Evolutionary conservation across 306 rosid genomes (phyloP).

Genomic region (Chamaecrista fasciculata): DNA sequence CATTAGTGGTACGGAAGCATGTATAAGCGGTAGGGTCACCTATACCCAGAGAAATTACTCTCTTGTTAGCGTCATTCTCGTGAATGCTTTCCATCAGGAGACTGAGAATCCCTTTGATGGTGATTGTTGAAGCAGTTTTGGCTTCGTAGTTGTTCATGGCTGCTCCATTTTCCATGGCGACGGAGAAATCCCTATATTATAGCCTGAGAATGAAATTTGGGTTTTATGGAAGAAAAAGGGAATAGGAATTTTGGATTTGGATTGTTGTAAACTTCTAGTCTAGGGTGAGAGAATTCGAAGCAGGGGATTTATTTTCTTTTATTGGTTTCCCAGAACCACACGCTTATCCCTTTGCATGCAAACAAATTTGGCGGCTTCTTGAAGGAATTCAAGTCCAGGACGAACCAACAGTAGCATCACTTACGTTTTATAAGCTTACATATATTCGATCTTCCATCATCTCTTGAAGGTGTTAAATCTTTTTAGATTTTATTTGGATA

Average conservation of each 20-base stretch:
- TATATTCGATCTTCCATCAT: too few relatives aligned
- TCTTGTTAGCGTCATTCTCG: slow-evolving; percentile 28
- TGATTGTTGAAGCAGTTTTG: slow-evolving; percentile 55
- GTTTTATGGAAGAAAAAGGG: not conserved
- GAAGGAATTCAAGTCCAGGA: not conserved
- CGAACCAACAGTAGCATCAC: too few relatives aligned
- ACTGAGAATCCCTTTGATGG: slow-evolving; percentile 83
- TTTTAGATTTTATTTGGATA: too few relatives aligned
- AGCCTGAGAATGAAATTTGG: not conserved
- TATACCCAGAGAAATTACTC: slow-evolving; percentile 70
- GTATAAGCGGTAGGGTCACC: slow-evolving; percentile 84
- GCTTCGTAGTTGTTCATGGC: slow-evolving; percentile 40
- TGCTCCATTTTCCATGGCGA: slow-evolving; percentile 48
- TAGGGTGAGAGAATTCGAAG: too few relatives aligned
- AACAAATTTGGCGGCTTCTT: slow-evolving; percentile 20
- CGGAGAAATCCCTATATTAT: not conserved
- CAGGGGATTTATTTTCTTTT: not conserved
- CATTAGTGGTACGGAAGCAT: slow-evolving; percentile 53
- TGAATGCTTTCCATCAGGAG: slow-evolving; percentile 53
- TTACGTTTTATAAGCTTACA: too few relatives aligned
- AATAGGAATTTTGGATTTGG: not conserved
- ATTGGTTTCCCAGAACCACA: slow-evolving; percentile 40
- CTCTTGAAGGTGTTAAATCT: too few relatives aligned
- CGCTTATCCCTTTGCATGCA: slow-evolving; percentile 26
- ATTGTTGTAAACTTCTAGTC: too few relatives aligned